Percentiles rank a stretch among this genome's conserved stretches.
phyloP scores from a whole-genome alignment of 345 rosid genomes.

The Pugionium dolabratum region DNA sequence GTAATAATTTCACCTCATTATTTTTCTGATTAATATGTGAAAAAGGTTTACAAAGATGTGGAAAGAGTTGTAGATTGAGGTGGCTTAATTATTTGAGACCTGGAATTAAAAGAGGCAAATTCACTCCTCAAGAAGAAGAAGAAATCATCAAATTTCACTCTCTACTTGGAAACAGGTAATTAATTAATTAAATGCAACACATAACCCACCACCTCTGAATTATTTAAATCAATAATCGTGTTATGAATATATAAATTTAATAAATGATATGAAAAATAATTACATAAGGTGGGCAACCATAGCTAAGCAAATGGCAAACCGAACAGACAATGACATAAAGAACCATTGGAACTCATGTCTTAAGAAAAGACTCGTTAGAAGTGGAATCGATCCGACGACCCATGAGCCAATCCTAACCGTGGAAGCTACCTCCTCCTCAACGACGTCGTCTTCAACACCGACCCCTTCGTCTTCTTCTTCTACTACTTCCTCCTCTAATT shows the following conservation, averaged over 20 bases:
- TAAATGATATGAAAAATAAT: no score
- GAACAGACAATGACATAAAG: slow-evolving; percentile 45
- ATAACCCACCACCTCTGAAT: no score
- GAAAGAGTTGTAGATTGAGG: slow-evolving; percentile 13
- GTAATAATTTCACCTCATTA: neutral
- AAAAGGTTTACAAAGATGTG: slow-evolving; percentile 39
- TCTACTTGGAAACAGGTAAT: slow-evolving; percentile 37
- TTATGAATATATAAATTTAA: no score
- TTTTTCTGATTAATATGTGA: neutral
- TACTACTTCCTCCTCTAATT: neutral
- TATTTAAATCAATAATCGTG: neutral
- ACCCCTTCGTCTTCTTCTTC: slow-evolving; percentile 22
- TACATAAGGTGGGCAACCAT: slow-evolving; percentile 42
- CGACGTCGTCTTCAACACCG: slow-evolving; percentile 17
- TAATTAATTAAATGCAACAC: neutral
- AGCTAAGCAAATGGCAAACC: slow-evolving; percentile 37
- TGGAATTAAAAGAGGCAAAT: slow-evolving; percentile 15
- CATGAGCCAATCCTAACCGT: slow-evolving; percentile 27
- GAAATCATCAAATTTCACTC: slow-evolving; percentile 31
- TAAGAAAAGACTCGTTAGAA: slow-evolving; percentile 35
- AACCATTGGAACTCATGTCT: slow-evolving; percentile 44
- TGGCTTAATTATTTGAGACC: no score
- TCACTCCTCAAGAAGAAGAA: slow-evolving; percentile 36
- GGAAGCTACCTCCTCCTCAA: slow-evolving; percentile 10
- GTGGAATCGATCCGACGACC: slow-evolving; percentile 39